phyloP scores from a whole-genome alignment of 495 filamentous ascomycete species.

The Xylaria longipes region DNA sequence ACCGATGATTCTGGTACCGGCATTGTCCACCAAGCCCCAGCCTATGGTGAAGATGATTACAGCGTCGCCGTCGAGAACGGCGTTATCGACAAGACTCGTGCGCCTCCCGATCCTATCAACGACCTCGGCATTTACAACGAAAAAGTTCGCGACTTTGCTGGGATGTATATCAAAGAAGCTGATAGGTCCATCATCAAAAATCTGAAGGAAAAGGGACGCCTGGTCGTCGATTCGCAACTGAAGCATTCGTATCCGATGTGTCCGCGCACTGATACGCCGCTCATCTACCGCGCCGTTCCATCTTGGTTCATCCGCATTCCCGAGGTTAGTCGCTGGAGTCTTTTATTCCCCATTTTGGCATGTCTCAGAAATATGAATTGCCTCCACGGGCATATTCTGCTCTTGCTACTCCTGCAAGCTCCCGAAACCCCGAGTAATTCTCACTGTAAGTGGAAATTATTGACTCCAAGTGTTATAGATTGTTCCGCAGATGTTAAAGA shows the following conservation, averaged over 20 bases:
- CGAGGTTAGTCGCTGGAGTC: no score
- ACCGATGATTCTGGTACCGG: slow-evolving; percentile 93
- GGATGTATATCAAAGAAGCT: slow-evolving; percentile 91
- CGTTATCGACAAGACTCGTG: slow-evolving; percentile 75
- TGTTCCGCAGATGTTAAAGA: slow-evolving; percentile 87
- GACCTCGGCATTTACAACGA: slow-evolving; percentile 80
- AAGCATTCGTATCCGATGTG: slow-evolving; percentile 97
- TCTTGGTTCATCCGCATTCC: slow-evolving; percentile 95
- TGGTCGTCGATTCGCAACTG: slow-evolving; percentile 88
- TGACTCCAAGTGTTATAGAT: no score
- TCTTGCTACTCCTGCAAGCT: no score
- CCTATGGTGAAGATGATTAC: slow-evolving; percentile 98
- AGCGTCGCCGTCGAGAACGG: slow-evolving; percentile 78
- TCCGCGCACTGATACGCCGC: slow-evolving; percentile 91
- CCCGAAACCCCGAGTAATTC: no score
- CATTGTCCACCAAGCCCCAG: slow-evolving; percentile 93
- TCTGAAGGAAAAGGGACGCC: slow-evolving; percentile 77
- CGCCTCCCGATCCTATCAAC: slow-evolving; percentile 89
- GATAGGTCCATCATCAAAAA: slow-evolving; percentile 95
- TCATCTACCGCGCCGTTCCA: slow-evolving; percentile 94
- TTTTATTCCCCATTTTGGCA: no score
- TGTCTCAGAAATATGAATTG: no score
- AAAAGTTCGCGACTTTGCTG: slow-evolving; percentile 82
- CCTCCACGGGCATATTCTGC: no score
- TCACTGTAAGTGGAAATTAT: no score